phyloP scores from a whole-genome alignment of 495 filamentous ascomycete species.

The Penicillium desertorum region DNA sequence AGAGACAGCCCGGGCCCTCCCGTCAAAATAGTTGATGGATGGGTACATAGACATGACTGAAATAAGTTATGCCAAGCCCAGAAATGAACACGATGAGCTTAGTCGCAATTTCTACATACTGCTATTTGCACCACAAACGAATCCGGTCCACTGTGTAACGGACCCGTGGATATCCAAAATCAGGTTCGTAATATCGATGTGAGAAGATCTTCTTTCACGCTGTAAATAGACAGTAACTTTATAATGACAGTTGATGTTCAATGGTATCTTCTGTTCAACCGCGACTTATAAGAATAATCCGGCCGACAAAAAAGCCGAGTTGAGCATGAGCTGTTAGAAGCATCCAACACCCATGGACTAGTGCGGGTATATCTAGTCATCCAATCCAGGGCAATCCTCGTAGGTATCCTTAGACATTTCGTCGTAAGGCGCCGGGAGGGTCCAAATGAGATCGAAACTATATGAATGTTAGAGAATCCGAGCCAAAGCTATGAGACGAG shows the following conservation, averaged over 20 bases:
- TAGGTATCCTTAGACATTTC: constrained; percentile 18
- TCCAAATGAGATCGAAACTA: constrained; percentile 33
- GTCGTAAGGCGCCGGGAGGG: constrained; percentile 27
- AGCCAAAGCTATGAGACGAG: neutral
- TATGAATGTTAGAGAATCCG: neutral
- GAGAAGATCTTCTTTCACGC: neutral
- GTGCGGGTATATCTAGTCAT: constrained; percentile 9
- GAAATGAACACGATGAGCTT: neutral
- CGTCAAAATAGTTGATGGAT: too few relatives aligned
- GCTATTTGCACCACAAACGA: neutral
- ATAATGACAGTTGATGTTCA: neutral
- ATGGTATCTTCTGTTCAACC: neutral
- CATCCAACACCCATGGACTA: neutral
- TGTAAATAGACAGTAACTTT: neutral
- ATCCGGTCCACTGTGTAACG: neutral
- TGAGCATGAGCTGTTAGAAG: neutral
- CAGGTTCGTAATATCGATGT: neutral
- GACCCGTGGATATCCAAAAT: neutral
- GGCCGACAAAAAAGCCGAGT: neutral
- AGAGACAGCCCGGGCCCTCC: too few relatives aligned
- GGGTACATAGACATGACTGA: too few relatives aligned
- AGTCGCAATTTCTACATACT: neutral
- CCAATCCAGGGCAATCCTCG: constrained; percentile 29
- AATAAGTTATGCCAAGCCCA: neutral
- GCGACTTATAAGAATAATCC: neutral